These are phyloP conservation scores for Chlamydomonas sp. DNA, from an alignment of 139 green algal species.

Conservation along the genomic window DNA sequence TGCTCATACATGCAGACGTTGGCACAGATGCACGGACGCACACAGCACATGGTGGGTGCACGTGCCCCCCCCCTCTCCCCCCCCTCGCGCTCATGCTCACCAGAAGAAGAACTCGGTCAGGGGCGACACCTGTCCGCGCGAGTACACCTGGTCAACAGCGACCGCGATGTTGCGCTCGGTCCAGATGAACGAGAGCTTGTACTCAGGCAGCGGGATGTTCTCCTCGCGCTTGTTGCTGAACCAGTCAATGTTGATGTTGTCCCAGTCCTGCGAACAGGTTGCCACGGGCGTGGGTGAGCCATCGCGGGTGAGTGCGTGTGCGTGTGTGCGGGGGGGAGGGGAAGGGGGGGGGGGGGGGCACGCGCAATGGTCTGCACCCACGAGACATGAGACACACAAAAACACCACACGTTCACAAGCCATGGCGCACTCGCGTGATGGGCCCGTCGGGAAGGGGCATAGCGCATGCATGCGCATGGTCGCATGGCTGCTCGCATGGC, in stretches of 20 bases:
- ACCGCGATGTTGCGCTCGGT: slow-evolving; percentile 76
- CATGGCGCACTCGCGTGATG: background rate
- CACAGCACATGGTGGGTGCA: no score
- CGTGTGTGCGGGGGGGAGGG: no score
- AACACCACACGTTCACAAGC: background rate
- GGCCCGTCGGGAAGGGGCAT: background rate
- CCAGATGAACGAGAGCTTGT: slow-evolving; percentile 80
- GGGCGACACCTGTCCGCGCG: slow-evolving; percentile 53
- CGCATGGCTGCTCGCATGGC: background rate
- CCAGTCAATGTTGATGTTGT: slow-evolving; percentile 44
- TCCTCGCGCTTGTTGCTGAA: slow-evolving; percentile 40
- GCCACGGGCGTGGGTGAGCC: no score
- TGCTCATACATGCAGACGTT: no score
- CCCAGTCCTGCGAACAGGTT: slow-evolving; percentile 47
- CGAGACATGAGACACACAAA: background rate
- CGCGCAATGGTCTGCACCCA: no score
- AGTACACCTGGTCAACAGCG: slow-evolving; percentile 76
- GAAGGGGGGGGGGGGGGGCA: no score
- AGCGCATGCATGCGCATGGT: background rate
- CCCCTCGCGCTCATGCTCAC: no score
- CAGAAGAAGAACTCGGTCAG: slow-evolving; percentile 92
- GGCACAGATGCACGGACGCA: no score
- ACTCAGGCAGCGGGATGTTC: slow-evolving; percentile 46
- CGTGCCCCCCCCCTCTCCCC: no score
- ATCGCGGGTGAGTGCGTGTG: no score